Evolutionary conservation across 2,329 filamentous ascomycete species (phyloP).

Genomic region (Monascus ruber): DNA sequence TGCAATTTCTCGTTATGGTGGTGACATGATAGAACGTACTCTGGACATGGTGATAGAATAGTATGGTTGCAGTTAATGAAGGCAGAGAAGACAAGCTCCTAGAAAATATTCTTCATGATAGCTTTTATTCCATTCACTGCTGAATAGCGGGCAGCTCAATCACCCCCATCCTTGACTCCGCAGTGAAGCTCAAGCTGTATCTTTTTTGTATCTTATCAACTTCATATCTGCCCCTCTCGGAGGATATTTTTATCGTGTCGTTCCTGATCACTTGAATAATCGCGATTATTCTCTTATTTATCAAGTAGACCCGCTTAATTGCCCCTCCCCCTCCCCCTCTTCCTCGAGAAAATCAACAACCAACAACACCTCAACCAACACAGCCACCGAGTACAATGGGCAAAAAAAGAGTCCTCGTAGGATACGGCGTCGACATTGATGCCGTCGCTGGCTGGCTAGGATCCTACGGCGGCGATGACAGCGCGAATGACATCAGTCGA

Average conservation of each 20-base stretch:
- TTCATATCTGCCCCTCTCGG: too few species aligned
- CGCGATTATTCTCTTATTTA: too few species aligned
- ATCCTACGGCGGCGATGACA: constrained; percentile 63
- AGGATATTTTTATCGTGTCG: too few species aligned
- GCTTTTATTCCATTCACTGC: neutral
- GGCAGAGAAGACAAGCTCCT: neutral
- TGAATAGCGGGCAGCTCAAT: too few species aligned
- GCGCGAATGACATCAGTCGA: constrained; percentile 59
- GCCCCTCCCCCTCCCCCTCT: too few species aligned
- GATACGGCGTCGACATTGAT: constrained; percentile 63
- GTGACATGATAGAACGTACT: constrained; percentile 4
- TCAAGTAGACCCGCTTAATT: too few species aligned
- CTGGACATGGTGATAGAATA: constrained; percentile 10
- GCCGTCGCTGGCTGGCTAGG: constrained; percentile 68
- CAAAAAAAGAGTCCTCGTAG: constrained; percentile 43
- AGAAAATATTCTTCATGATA: neutral
- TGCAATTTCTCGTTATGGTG: constrained; percentile 1
- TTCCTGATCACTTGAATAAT: too few species aligned
- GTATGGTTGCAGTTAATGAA: neutral
- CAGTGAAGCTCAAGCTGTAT: too few species aligned
- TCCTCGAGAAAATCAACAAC: too few species aligned
- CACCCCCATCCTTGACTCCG: too few species aligned
- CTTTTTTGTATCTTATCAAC: too few species aligned
- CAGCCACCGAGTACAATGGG: constrained; percentile 8
- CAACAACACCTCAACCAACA: too few species aligned